These are phyloP conservation scores for Trametes polyzona DNA, from an alignment of 1,284 basidiomycete genomes.

Conservation along the genomic window DNA sequence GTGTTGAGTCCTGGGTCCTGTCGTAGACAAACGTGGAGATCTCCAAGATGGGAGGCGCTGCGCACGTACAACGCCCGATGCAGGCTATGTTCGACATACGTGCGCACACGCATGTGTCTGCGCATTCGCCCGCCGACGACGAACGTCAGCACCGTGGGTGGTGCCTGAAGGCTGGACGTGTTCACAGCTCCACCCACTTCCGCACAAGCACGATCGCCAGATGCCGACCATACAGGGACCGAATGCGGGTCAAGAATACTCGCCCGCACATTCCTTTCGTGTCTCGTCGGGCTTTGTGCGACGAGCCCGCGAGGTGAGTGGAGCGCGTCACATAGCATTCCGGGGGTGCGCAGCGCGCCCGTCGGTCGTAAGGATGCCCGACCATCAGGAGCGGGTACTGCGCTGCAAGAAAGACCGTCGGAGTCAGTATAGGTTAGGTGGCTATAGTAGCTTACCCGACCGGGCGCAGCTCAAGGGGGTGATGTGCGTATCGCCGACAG, in stretches of 20 bases:
- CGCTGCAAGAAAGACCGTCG: neutral
- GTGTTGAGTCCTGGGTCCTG: constrained; percentile 11
- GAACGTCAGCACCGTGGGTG: neutral
- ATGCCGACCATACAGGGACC: constrained; percentile 5
- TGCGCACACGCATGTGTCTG: neutral
- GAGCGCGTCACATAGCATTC: constrained; percentile 10
- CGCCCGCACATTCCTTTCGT: neutral
- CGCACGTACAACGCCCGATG: constrained; percentile 3
- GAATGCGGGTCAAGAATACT: constrained; percentile 8
- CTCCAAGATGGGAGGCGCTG: constrained; percentile 11
- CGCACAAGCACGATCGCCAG: neutral
- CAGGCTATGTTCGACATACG: neutral
- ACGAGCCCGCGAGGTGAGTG: constrained; percentile 4
- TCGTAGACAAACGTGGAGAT: constrained; percentile 16
- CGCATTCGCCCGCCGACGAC: neutral
- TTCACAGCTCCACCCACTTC: constrained; percentile 10
- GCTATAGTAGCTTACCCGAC: neutral
- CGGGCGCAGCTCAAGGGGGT: neutral
- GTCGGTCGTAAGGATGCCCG: neutral
- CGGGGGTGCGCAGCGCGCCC: neutral
- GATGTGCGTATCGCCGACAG: neutral
- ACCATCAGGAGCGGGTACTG: neutral
- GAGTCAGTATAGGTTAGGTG: neutral
- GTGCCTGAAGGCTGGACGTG: constrained; percentile 11
- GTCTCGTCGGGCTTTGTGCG: constrained; percentile 7